Evolutionary conservation across 768 basidiomycete species (phyloP).

Genomic region (Paxillus ammoniavirescens): DNA sequence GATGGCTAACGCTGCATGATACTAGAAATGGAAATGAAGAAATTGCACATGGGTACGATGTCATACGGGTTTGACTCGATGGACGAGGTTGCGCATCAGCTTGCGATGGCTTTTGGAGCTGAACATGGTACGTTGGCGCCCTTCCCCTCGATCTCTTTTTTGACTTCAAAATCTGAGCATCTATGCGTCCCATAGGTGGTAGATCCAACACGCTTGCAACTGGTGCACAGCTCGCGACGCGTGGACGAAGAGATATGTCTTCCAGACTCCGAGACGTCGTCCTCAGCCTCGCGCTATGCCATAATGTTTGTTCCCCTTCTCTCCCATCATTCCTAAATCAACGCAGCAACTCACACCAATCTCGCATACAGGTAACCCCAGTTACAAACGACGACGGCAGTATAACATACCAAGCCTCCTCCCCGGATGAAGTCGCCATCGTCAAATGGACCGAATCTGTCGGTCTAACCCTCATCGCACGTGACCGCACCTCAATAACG

Average conservation of each 20-base stretch:
- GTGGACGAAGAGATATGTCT: slow-evolving; percentile 93
- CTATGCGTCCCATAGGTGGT: slow-evolving; percentile 33
- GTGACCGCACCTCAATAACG: slow-evolving; percentile 89
- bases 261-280: slow-evolving; percentile 91
- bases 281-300: slow-evolving; percentile 89
- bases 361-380: slow-evolving; percentile 82
- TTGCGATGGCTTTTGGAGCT: slow-evolving; percentile 79
- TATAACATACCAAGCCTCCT: slow-evolving; percentile 97
- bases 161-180: neutral
- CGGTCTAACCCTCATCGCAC: slow-evolving; percentile 82
- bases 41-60: slow-evolving; percentile 98
- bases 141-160: neutral
- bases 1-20: neutral
- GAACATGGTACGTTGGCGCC: slow-evolving; percentile 46
- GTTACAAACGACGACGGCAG: slow-evolving; percentile 92
- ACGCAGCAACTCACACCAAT: neutral
- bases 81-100: slow-evolving; percentile 95
- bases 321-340: neutral
- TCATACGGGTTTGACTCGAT: slow-evolving; percentile 97
- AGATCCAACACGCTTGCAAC: slow-evolving; percentile 63
- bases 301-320: slow-evolving; percentile 64
- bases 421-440: slow-evolving; percentile 98
- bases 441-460: slow-evolving; percentile 97
- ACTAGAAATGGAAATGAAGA: slow-evolving; percentile 99
- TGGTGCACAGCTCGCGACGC: slow-evolving; percentile 76